phyloP scores from a whole-genome alignment of 164 flowering plant species.

The Vitis riparia region DNA sequence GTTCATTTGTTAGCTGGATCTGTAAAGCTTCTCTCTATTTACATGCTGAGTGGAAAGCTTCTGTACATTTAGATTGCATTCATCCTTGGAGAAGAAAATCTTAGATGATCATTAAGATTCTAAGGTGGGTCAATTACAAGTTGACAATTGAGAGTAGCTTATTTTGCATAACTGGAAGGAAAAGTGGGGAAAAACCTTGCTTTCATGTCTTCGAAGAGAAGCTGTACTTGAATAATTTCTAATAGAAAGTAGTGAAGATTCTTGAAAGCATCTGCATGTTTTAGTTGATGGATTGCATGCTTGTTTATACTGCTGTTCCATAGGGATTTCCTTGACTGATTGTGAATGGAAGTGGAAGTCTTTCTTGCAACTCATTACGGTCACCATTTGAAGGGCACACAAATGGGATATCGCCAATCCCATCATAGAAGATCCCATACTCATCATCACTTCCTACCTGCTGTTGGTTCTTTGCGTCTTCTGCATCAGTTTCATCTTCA shows the following conservation, averaged over 20 bases:
- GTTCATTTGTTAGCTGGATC: too few species aligned
- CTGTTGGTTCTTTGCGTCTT: conserved; percentile 16
- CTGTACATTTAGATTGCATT: too few species aligned
- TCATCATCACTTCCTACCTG: conserved; percentile 23
- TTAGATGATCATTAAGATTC: not conserved
- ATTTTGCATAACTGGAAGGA: not conserved
- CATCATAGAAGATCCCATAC: conserved; percentile 23
- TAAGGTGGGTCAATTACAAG: not conserved
- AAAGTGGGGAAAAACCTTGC: not conserved
- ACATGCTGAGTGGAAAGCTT: too few species aligned
- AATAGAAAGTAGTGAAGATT: not conserved
- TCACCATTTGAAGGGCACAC: conserved; percentile 14
- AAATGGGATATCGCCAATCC: conserved; percentile 22
- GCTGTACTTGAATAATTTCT: not conserved
- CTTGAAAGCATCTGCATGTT: not conserved
- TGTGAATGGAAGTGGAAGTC: conserved; percentile 11
- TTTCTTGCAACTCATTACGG: conserved; percentile 16
- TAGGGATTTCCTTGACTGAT: not conserved
- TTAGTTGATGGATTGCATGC: not conserved
- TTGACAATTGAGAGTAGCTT: not conserved
- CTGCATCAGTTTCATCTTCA: conserved; percentile 28
- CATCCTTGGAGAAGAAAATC: not conserved
- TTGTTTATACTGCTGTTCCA: not conserved
- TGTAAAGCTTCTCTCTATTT: too few species aligned
- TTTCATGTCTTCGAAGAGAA: not conserved